Evolutionary conservation across 495 filamentous ascomycete genomes (phyloP).

Genomic region (Cairneyella variabilis): DNA sequence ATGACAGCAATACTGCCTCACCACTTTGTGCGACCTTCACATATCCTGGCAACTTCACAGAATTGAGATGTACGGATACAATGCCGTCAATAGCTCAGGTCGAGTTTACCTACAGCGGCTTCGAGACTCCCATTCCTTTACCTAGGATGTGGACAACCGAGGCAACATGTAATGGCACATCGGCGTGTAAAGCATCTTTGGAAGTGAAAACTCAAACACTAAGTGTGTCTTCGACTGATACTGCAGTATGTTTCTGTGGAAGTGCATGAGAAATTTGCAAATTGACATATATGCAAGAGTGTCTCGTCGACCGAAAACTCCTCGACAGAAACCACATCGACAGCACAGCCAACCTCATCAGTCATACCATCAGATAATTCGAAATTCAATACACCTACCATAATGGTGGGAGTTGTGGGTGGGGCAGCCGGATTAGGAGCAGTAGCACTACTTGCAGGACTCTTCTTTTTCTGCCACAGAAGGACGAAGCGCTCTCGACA

Average conservation of each 20-base stretch:
- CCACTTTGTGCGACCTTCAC: slow-evolving; percentile 1
- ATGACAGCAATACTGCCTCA: background rate
- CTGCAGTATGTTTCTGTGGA: background rate
- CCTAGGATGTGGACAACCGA: background rate
- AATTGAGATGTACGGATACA: background rate
- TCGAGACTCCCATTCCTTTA: background rate
- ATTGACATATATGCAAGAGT: background rate
- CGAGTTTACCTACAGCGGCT: background rate
- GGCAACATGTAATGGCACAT: background rate
- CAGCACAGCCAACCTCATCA: background rate
- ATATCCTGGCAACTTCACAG: background rate
- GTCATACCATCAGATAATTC: background rate
- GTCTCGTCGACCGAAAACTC: too few relatives aligned
- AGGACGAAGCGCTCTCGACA: too few relatives aligned
- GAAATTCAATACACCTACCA: background rate
- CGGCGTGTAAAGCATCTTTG: too few relatives aligned
- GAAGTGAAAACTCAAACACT: background rate
- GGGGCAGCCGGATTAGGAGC: too few relatives aligned
- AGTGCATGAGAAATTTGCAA: background rate
- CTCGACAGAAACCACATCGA: too few relatives aligned
- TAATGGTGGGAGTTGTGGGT: background rate
- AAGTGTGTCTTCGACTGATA: background rate
- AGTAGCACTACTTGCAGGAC: too few relatives aligned
- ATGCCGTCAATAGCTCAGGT: background rate
- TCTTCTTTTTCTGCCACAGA: too few relatives aligned